Evolutionary conservation across 192 early-diverging fungal genomes (phyloP).

Genomic region (Coemansia sp.): DNA sequence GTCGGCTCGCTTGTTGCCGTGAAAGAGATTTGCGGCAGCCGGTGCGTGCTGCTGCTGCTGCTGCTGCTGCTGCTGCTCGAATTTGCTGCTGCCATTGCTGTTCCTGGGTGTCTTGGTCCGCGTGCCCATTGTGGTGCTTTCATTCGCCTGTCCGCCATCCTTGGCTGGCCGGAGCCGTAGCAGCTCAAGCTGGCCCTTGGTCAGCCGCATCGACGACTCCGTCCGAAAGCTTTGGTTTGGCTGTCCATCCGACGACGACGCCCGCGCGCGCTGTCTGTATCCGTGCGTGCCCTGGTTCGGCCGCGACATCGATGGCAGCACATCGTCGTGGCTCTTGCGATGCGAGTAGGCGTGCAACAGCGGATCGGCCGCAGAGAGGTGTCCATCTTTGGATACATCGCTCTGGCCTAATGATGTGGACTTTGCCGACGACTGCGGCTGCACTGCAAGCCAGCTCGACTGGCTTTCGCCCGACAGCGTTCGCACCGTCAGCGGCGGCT

Average conservation of each 20-base stretch:
- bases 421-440: neutral
- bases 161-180: slow-evolving; percentile 23
- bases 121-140: slow-evolving; percentile 3
- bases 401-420: neutral
- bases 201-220: slow-evolving; percentile 25
- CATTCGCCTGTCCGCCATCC: neutral
- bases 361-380: neutral
- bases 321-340: slow-evolving; percentile 36
- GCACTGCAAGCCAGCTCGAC: slow-evolving; percentile 7
- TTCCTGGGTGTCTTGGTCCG: slow-evolving; percentile 18
- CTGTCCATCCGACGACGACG: slow-evolving; percentile 17
- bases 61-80: slow-evolving; percentile 7
- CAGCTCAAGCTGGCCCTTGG: slow-evolving; percentile 27
- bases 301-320: neutral
- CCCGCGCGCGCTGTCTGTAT: slow-evolving; percentile 5
- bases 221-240: neutral
- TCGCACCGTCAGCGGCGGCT: slow-evolving; percentile 1
- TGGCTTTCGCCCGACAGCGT: slow-evolving; percentile 9
- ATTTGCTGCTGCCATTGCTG: slow-evolving; percentile 6
- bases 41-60: slow-evolving; percentile 5
- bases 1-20: slow-evolving; percentile 3
- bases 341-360: neutral
- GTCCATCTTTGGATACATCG: neutral
- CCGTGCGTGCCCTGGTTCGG: slow-evolving; percentile 3
- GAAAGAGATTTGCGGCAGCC: slow-evolving; percentile 2